A percentile compares a stretch with the other conserved stretches of the same genome.
Conservation (phyloP, 352 stramenopile genomes). For the Globisporangium viniferum region DNA sequence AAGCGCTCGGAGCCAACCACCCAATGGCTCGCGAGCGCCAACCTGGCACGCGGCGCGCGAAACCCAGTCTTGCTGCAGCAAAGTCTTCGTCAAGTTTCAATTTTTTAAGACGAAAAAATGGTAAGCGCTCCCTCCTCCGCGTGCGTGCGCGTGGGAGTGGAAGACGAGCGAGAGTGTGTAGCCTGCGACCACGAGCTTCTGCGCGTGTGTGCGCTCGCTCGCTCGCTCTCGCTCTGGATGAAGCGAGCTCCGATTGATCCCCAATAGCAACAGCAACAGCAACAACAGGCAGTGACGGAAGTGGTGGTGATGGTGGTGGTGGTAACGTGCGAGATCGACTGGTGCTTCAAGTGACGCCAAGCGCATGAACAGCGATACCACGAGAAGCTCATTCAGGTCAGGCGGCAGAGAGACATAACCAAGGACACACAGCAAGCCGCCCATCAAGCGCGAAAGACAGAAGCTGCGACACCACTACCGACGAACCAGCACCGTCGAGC, state of each 20-base stretch:
- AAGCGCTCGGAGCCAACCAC: constrained; percentile 55
- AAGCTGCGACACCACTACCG: too few relatives aligned
- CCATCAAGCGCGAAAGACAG: too few relatives aligned
- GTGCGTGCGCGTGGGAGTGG: neutral
- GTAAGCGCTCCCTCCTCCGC: constrained; percentile 37
- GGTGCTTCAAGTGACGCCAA: neutral
- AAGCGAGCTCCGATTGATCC: neutral
- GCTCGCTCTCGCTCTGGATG: neutral
- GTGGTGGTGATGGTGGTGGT: neutral
- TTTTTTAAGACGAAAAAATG: constrained; percentile 87
- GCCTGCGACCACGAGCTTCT: neutral
- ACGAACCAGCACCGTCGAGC: neutral
- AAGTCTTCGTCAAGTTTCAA: constrained; percentile 83
- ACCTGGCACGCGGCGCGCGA: constrained; percentile 1
- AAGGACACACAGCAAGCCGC: too few relatives aligned
- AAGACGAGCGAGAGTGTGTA: neutral
- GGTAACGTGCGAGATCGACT: neutral
- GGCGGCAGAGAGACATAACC: neutral
- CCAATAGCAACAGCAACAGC: neutral
- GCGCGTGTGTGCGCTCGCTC: neutral
- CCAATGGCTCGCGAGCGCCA: constrained; percentile 2
- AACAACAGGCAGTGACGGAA: neutral
- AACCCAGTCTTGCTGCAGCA: constrained; percentile 72
- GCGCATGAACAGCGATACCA: neutral
- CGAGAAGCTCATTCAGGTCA: constrained; percentile 2